Conservation (phyloP, 2,329 filamentous ascomycete species). For the Penicillium frequentans region DNA sequence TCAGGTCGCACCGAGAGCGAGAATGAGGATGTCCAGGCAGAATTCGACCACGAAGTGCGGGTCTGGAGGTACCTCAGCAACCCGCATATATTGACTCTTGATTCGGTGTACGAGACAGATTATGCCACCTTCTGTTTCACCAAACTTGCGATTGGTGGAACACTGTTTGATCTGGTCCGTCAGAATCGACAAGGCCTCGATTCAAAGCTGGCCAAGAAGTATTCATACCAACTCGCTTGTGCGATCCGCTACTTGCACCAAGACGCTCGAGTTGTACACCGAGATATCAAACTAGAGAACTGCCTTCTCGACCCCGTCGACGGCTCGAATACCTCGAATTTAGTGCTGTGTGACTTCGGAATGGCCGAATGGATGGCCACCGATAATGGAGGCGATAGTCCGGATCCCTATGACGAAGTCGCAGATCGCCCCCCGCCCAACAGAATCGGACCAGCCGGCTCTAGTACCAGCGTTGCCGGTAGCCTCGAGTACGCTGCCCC, state of each 20-base stretch:
- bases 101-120: slow-evolving; percentile 65
- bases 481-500: slow-evolving; percentile 58
- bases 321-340: slow-evolving; percentile 52
- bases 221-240: slow-evolving; percentile 62
- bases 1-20: slow-evolving; percentile 57
- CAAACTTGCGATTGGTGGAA: slow-evolving; percentile 62
- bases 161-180: slow-evolving; percentile 63
- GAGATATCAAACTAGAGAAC: slow-evolving; percentile 70
- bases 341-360: slow-evolving; percentile 68
- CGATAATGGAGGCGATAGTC: slow-evolving; percentile 53
- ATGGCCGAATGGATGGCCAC: slow-evolving; percentile 66
- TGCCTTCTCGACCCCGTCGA: slow-evolving; percentile 61
- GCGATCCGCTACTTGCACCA: slow-evolving; percentile 67
- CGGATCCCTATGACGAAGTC: slow-evolving; percentile 50
- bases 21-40: slow-evolving; percentile 65
- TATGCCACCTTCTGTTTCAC: slow-evolving; percentile 71
- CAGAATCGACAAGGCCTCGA: slow-evolving; percentile 56
- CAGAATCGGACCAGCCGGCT: slow-evolving; percentile 56
- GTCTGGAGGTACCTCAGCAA: slow-evolving; percentile 67
- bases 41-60: slow-evolving; percentile 68
- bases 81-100: slow-evolving; percentile 60
- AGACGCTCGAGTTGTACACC: slow-evolving; percentile 65
- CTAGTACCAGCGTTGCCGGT: slow-evolving; percentile 59
- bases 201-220: slow-evolving; percentile 56
- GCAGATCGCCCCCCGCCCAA: slow-evolving; percentile 49